These are phyloP conservation scores for Phoma herbarum DNA, from an alignment of 2,329 filamentous ascomycete genomes.

Conservation along the genomic window DNA sequence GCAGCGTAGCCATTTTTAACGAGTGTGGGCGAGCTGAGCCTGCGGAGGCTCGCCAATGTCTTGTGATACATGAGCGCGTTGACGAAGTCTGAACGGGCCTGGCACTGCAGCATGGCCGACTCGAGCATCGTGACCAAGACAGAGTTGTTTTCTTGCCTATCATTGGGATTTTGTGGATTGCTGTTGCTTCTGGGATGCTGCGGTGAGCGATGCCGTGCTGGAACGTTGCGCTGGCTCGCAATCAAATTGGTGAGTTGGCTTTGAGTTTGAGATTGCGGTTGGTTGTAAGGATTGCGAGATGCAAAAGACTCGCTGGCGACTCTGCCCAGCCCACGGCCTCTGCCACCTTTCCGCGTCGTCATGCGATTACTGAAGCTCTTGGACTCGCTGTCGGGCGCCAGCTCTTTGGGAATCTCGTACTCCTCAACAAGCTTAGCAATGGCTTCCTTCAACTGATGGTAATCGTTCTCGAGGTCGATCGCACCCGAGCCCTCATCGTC, in stretches of 20 bases:
- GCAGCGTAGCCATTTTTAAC: constrained; percentile 74
- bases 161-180: constrained; percentile 46
- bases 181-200: constrained; percentile 53
- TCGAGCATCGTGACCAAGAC: constrained; percentile 77
- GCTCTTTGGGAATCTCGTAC: constrained; percentile 77
- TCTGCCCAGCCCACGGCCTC: constrained; percentile 39
- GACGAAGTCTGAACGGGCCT: constrained; percentile 82
- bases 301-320: constrained; percentile 42
- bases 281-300: constrained; percentile 63
- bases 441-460: constrained; percentile 80
- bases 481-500: constrained; percentile 56
- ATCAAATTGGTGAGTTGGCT: constrained; percentile 52
- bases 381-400: constrained; percentile 66
- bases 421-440: constrained; percentile 83
- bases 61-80: constrained; percentile 87
- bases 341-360: constrained; percentile 54
- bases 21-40: constrained; percentile 67
- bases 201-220: constrained; percentile 47
- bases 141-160: constrained; percentile 52
- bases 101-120: constrained; percentile 78
- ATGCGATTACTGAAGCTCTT: constrained; percentile 77
- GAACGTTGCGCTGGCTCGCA: constrained; percentile 48
- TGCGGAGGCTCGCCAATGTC: constrained; percentile 76
- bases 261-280: constrained; percentile 41
- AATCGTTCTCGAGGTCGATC: constrained; percentile 76